Base-by-base conservation (phyloP, 1,284 basidiomycete genomes). In the Leccinum insolens region DNA sequence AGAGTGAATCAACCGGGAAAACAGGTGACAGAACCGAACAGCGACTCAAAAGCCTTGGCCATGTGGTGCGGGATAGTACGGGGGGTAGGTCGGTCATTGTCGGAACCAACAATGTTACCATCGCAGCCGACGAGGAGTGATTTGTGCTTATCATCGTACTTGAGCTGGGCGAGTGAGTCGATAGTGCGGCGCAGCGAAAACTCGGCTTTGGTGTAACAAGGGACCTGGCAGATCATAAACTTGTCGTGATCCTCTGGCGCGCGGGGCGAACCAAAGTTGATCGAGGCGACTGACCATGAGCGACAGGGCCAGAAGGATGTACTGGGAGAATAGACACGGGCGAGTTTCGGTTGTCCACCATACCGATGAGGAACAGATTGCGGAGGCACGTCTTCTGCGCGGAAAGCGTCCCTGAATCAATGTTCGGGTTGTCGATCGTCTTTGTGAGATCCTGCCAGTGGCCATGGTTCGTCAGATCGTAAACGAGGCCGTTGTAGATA, bases 21-120 rank as follows among this genome's bases (percentile, higher is more conserved):
- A 25, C 25, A 25, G 25, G 25, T 25, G 25, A 25, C 25, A 25
- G 25, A 25, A 25, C 25, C 25, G 25, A 25, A 25, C 25, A 25
- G 25, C 25, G 25, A 25, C 25, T 25, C 25, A 25, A 25, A 25
- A 25, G 25, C 25, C 25, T 25, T 25, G 25, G 25, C 25, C 25
- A 25, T 25, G 25, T 25, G 25, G 25, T 25, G 25, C 25, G 25
- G 25, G 25, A 25, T 25, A 25, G 25, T 25, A 25, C 25, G 25
- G 25, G 25, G 25, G 25, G 95, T 96, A 8, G 95, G 93, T 55
- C 92, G 86, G 79, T 97, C 94, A 80, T 98, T 98, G 4, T 96
- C 96, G 15, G 92, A 93, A 78, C 98, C 97, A 69, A 99, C 94
- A 72, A 99, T 99, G 88, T 96, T 99, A 74, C 98, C 97, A 80